Base-by-base conservation (phyloP, 2,329 filamentous ascomycete species). In the Cladophialophora immunda region DNA sequence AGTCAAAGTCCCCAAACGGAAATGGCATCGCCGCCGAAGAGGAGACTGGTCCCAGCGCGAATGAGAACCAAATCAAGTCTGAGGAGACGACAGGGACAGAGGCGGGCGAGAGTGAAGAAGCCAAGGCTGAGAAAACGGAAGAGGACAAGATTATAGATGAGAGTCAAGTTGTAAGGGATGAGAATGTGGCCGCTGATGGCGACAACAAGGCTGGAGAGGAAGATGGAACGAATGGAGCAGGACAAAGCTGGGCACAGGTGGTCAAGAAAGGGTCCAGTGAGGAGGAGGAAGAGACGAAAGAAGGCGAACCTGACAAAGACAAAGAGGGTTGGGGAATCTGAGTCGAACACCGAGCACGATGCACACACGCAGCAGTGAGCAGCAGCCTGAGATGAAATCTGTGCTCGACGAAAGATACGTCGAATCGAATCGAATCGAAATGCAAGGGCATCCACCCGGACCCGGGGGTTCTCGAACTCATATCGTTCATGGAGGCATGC, bases 11-110 rank as follows among this genome's bases (percentile, higher is more conserved):
- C 68, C 68, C 68, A 68, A 68, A 71, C 70, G 68, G 54, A 64
- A 63, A 67, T 68, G 70, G 68, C 68, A 71, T 67, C 58, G 67
- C 64, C 66, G 69, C 59, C 67, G 69, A 55, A 63, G 69, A 62
- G 69, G 69, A 32, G 65, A 56, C 69, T 52, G 67, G 64, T 57
- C 41, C 19, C 30, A 55, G 52, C 27, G 30, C 53, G 57, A 65
- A 45, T 17, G 34, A 52, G 34, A 58, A 41, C 36, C 34, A 59
- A 22, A 59, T 22, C 62, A 19, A 41, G 47, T 55, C 45, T 13
- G 45, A 25, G 22, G 45, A 50, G 45, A 25, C 45, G 45, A 25
- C 45, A 8, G 45, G 55, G 22, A 41, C 36, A 54, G 34, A 52
- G 47, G 55, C 29, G 5, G 45, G 57, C 9, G 59, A 62, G 25